phyloP scores from a whole-genome alignment of 768 basidiomycete species.

The Fomitopsis serialis region DNA sequence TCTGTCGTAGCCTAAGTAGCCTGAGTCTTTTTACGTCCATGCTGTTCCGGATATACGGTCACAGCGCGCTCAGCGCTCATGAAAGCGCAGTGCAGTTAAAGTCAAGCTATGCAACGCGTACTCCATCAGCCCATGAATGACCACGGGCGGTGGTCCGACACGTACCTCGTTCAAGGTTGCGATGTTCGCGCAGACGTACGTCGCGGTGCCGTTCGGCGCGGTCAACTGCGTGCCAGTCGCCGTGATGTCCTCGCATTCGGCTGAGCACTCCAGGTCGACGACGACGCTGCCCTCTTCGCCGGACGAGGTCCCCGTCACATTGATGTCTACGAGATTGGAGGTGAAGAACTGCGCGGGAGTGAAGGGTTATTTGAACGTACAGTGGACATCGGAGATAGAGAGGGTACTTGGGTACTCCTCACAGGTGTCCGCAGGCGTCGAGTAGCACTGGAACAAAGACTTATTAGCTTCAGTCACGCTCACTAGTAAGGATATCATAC shows the following conservation, averaged over 20 bases:
- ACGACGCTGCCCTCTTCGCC: conserved; percentile 34
- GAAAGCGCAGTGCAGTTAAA: conserved; percentile 16
- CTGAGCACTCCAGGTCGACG: conserved; percentile 37
- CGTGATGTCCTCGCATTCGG: conserved; percentile 32
- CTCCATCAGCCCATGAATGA: background rate
- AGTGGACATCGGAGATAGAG: conserved; percentile 38
- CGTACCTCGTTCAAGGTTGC: conserved; percentile 24
- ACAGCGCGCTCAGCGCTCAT: no score
- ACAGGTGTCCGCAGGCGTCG: conserved; percentile 28
- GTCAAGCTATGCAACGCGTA: conserved; percentile 10
- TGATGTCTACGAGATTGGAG: conserved; percentile 22
- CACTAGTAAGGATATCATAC: conserved; percentile 11
- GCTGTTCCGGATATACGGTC: no score
- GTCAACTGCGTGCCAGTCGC: conserved; percentile 28
- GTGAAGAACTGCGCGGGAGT: background rate
- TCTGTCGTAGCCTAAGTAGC: no score
- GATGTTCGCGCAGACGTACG: conserved; percentile 34
- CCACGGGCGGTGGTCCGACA: background rate
- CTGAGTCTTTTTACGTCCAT: no score
- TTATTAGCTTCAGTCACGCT: background rate
- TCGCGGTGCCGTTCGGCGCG: conserved; percentile 26
- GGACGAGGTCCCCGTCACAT: conserved; percentile 39
- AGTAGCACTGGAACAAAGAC: conserved; percentile 36
- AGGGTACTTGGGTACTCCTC: conserved; percentile 31
- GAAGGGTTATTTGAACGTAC: conserved; percentile 18